Evolutionary conservation across 2,329 filamentous ascomycete species (phyloP), one percentile per base, ranked within the genome.

Genomic region (Scedosporium apiospermum): DNA sequence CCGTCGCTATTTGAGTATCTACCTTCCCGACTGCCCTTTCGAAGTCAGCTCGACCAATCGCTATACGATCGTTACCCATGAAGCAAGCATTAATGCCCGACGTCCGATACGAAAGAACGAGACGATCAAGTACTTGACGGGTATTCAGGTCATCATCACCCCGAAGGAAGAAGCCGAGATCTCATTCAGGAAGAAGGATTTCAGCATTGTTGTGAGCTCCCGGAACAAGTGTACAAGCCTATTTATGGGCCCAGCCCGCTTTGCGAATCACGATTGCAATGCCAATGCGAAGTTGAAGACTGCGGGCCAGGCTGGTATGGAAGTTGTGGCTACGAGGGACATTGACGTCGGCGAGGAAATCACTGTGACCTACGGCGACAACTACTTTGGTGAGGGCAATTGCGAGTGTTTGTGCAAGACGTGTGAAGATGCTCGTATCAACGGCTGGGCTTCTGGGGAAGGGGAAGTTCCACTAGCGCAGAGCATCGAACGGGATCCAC

Each of bases 181-280:
- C 63, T 89, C 91, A 27, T 75, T 87, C 66, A 88, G 87, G 64
- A 89, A 95, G 71, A 93, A 93, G 71, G 95, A 99, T 72, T 99
- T 99, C 73, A 97, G 93, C 73, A 93, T 99, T 66, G 93, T 99
- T 38, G 90, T 97, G 71, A 96, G 93, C 65, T 93, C 91, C 67
- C 84, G 95, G 64, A 93, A 90, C 75, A 97, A 96, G 76, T 88
- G 88, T 65, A 89, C 93, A 34, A 96, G 91, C 60, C 79, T 99
- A 51, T 98, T 99, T 72, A 87, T 99, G 72, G 95, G 95, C 0
- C 96, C 95, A 6, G 95, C 95, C 41, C 87, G 95, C 60, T 98
- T 99, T 73, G 92, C 95, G 27, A 99, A 99, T 71, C 95, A 99
- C 75, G 95, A 99, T 74, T 99, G 95, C 76, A 84, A 89, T 67